Conservation (phyloP, 768 basidiomycete species). For the Chiua virens region DNA sequence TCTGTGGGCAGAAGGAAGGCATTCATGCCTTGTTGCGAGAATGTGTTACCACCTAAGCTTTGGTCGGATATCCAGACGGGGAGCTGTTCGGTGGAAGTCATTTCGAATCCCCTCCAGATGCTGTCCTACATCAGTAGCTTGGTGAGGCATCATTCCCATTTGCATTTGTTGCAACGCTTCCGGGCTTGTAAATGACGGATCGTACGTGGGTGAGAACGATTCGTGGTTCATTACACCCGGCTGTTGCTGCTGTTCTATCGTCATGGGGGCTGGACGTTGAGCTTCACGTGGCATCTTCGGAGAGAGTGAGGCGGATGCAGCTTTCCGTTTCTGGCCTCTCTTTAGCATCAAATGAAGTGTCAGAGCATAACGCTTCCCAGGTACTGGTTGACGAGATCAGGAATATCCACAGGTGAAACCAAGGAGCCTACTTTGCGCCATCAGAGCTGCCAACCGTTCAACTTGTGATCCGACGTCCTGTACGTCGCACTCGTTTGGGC, state of each 20-base stretch:
- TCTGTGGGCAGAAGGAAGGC: constrained; percentile 78
- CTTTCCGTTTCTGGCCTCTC: constrained; percentile 61
- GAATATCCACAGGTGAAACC: neutral
- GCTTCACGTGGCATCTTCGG: constrained; percentile 58
- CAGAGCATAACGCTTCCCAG: constrained; percentile 89
- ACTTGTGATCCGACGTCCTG: constrained; percentile 73
- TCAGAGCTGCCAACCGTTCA: constrained; percentile 70
- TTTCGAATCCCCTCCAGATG: constrained; percentile 76
- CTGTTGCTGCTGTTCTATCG: constrained; percentile 42
- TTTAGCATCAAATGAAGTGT: constrained; percentile 90
- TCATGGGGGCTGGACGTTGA: constrained; percentile 48
- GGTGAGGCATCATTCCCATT: constrained; percentile 27
- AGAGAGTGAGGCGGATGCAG: constrained; percentile 57
- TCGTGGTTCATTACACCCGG: constrained; percentile 42
- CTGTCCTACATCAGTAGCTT: constrained; percentile 49
- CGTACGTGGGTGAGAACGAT: constrained; percentile 59
- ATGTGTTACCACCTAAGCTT: constrained; percentile 71
- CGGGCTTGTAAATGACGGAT: constrained; percentile 38
- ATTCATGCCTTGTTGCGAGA: constrained; percentile 82
- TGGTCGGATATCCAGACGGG: constrained; percentile 89
- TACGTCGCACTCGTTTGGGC: constrained; percentile 82
- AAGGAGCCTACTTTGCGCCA: constrained; percentile 70
- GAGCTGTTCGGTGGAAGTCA: constrained; percentile 68
- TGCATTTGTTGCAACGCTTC: constrained; percentile 34
- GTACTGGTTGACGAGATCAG: constrained; percentile 53